These are phyloP conservation scores for Maudiozyma barnettii DNA, from an alignment of 805 yeast genomes.

Conservation along the genomic window DNA sequence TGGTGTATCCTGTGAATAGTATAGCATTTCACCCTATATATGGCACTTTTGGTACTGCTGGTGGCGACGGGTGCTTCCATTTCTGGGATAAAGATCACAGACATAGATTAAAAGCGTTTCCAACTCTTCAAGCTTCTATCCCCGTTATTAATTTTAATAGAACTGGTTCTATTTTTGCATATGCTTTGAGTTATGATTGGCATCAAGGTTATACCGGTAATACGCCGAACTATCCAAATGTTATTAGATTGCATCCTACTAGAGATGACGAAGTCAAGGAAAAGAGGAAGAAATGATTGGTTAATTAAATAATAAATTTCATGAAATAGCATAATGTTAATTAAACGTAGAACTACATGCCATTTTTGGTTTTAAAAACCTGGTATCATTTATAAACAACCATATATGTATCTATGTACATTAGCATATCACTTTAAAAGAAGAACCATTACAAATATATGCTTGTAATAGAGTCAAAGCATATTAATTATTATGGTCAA, in stretches of 20 bases:
- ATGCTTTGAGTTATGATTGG: conserved; percentile 94
- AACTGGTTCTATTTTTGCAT: conserved; percentile 77
- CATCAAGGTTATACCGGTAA: conserved; percentile 77
- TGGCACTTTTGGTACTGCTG: conserved; percentile 91
- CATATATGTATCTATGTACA: too few species aligned
- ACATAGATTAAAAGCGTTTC: conserved; percentile 76
- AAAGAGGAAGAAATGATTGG: conserved; percentile 27
- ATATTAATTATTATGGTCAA: background rate
- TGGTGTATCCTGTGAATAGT: conserved; percentile 70
- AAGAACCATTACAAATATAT: too few species aligned
- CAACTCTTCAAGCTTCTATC: conserved; percentile 56
- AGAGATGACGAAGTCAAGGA: conserved; percentile 77
- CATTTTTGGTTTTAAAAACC: too few species aligned
- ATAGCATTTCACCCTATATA: conserved; percentile 79
- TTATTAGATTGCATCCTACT: conserved; percentile 73
- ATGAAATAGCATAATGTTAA: too few species aligned
- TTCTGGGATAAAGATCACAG: conserved; percentile 94
- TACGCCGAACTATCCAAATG: conserved; percentile 63
- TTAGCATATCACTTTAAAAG: too few species aligned
- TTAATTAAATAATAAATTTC: too few species aligned
- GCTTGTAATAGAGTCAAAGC: background rate
- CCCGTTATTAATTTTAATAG: conserved; percentile 74
- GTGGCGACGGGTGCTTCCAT: conserved; percentile 87
- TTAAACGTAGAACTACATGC: too few species aligned
- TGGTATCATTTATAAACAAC: too few species aligned